Conservation (phyloP, 1,284 basidiomycete genomes). For the Mrakiaceae sp. region DNA sequence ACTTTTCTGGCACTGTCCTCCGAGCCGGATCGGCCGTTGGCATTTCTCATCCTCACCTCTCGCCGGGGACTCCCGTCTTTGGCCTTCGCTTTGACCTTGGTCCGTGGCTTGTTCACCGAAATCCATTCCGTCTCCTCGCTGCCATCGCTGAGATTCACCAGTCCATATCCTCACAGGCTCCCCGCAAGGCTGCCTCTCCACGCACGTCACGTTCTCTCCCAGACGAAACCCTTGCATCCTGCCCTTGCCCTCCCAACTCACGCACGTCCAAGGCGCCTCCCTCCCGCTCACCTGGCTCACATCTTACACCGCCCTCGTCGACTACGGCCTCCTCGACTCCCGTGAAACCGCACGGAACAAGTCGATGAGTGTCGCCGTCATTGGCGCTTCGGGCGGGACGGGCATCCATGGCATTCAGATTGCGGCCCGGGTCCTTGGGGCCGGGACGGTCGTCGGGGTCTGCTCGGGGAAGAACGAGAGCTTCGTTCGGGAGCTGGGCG, state of each 20-base stretch:
- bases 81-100: slow-evolving; percentile 20
- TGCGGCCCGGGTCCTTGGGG: slow-evolving; percentile 43
- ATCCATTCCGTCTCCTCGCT: too few species aligned
- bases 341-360: slow-evolving; percentile 33
- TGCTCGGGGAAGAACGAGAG: slow-evolving; percentile 46
- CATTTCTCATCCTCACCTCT: not conserved
- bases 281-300: slow-evolving; percentile 38
- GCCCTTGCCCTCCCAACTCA: slow-evolving; percentile 24
- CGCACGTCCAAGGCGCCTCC: slow-evolving; percentile 3
- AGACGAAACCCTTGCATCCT: slow-evolving; percentile 17
- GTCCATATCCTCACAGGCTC: slow-evolving; percentile 20
- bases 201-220: slow-evolving; percentile 38
- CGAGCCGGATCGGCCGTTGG: not conserved
- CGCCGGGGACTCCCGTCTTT: not conserved
- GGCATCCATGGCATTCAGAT: slow-evolving; percentile 54
- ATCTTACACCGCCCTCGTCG: slow-evolving; percentile 44
- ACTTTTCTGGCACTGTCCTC: not conserved
- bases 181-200: slow-evolving; percentile 42
- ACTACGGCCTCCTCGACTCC: slow-evolving; percentile 36
- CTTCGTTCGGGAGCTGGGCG: slow-evolving; percentile 38
- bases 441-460: slow-evolving; percentile 42
- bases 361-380: slow-evolving; percentile 42
- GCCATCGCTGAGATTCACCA: too few species aligned
- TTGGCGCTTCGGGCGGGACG: slow-evolving; percentile 53
- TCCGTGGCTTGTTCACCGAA: too few species aligned